Evolutionary conservation across 345 rosid genomes (phyloP).

Genomic region (Kandelia obovata): DNA sequence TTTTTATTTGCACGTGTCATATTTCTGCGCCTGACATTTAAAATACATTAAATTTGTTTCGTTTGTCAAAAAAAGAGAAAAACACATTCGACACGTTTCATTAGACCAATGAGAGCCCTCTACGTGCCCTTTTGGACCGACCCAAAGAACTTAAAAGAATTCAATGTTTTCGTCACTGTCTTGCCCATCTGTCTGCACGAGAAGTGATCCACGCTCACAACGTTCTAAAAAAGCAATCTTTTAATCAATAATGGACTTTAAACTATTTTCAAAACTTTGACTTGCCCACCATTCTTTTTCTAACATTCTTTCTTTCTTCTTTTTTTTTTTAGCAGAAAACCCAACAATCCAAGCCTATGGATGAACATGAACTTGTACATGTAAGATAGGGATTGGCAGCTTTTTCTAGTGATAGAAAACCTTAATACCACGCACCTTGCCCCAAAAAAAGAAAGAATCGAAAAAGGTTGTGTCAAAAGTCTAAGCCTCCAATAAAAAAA

Average conservation of each 20-base stretch:
- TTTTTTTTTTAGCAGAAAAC: background rate
- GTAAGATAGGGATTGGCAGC: conserved; percentile 1
- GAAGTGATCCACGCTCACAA: conserved; percentile 33
- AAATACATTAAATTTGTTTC: background rate
- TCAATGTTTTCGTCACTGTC: background rate
- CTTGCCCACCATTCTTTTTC: conserved; percentile 3
- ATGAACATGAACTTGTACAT: background rate
- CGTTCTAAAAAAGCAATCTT: conserved; percentile 9
- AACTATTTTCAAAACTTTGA: conserved; percentile 8
- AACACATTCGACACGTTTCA: background rate
- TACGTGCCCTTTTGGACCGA: conserved; percentile 36
- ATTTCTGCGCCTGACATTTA: background rate
- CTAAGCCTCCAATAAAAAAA: background rate
- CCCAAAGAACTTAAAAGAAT: conserved; percentile 15
- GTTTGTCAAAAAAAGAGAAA: background rate
- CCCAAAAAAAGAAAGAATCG: background rate
- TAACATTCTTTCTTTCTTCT: background rate
- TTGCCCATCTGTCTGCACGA: background rate
- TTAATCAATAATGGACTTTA: background rate
- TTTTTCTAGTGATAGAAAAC: conserved; percentile 60
- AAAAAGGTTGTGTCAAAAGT: background rate
- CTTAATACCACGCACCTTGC: conserved; percentile 20
- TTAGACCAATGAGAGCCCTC: background rate
- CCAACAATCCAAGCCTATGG: background rate
- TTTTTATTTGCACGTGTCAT: conserved; percentile 9